These are phyloP conservation scores for Fusarium miscanthi DNA, from an alignment of 2,329 filamentous ascomycete genomes.

Conservation along the genomic window DNA sequence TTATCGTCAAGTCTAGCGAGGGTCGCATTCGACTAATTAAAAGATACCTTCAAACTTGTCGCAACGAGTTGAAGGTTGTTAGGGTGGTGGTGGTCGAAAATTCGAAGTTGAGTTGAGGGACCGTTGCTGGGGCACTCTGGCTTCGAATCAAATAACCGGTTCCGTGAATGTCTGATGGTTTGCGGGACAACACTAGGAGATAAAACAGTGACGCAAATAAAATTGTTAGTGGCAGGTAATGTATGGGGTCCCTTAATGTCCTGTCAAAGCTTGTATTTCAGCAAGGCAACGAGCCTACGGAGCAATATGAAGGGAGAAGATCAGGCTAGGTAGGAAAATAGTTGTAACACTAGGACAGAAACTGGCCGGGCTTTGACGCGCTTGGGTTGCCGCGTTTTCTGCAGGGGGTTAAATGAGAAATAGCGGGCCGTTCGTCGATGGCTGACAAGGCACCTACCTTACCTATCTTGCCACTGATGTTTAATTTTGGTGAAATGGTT, in stretches of 20 bases:
- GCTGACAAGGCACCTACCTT: slow-evolving; percentile 2
- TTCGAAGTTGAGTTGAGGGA: slow-evolving; percentile 8
- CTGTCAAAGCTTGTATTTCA: slow-evolving; percentile 9
- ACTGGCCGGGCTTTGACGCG: slow-evolving; percentile 28
- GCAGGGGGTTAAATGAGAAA: slow-evolving; percentile 44
- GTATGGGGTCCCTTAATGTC: background rate
- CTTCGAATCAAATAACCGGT: slow-evolving; percentile 16
- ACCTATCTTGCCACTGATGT: background rate
- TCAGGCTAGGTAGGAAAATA: slow-evolving; percentile 30
- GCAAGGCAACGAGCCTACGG: slow-evolving; percentile 28
- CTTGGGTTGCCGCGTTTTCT: slow-evolving; percentile 37
- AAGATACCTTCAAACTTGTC: background rate
- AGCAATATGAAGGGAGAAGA: slow-evolving; percentile 11
- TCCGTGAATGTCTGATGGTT: slow-evolving; percentile 6
- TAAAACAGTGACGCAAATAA: background rate
- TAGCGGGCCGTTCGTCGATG: slow-evolving; percentile 25
- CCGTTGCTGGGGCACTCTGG: slow-evolving; percentile 33
- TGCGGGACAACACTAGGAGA: background rate
- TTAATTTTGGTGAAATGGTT: background rate
- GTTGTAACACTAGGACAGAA: slow-evolving; percentile 17
- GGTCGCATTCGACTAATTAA: background rate
- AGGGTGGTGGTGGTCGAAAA: slow-evolving; percentile 4
- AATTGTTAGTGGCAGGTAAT: background rate
- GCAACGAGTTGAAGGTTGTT: background rate
- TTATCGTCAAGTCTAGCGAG: background rate